A percentile compares a stretch with the other conserved stretches of the same genome.
These are phyloP conservation scores for Dinochytrium kinnereticum DNA, from an alignment of 371 early-diverging fungal genomes.

Conservation along the genomic window DNA sequence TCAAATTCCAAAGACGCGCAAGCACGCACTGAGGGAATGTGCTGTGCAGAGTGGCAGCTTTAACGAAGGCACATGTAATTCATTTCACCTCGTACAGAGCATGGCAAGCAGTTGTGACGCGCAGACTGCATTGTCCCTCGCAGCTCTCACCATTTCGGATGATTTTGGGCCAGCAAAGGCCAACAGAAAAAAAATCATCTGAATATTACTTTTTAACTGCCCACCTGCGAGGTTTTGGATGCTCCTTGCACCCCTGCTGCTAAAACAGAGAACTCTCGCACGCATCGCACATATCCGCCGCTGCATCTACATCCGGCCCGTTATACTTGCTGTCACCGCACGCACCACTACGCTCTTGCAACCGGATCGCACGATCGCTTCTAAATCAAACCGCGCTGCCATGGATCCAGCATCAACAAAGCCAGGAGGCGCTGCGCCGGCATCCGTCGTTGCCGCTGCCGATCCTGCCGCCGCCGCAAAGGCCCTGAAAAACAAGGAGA, in stretches of 20 bases:
- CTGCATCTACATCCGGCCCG: too few relatives aligned
- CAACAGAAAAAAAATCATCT: background rate
- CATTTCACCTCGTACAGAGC: too few relatives aligned
- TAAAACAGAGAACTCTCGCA: background rate
- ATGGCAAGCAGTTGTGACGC: too few relatives aligned
- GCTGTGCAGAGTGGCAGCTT: too few relatives aligned
- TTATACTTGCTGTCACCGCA: too few relatives aligned
- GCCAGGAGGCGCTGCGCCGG: background rate
- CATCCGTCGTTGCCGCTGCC: background rate
- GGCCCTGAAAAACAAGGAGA: constrained; percentile 40
- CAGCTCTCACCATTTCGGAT: background rate
- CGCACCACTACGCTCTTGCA: too few relatives aligned
- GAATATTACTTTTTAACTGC: background rate
- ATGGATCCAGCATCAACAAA: background rate
- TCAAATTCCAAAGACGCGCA: too few relatives aligned
- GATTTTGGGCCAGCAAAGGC: background rate
- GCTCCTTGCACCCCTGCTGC: background rate
- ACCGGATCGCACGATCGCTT: background rate
- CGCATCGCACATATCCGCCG: background rate
- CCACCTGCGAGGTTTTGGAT: too few relatives aligned
- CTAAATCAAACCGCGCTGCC: background rate
- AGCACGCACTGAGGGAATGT: too few relatives aligned
- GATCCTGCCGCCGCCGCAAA: constrained; percentile 24
- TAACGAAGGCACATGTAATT: too few relatives aligned
- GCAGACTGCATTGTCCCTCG: too few relatives aligned